A percentile compares a stretch with the other conserved stretches of the same genome.
phyloP scores from a whole-genome alignment of 768 basidiomycete genomes.

The Tricholoma bakamatsutake region DNA sequence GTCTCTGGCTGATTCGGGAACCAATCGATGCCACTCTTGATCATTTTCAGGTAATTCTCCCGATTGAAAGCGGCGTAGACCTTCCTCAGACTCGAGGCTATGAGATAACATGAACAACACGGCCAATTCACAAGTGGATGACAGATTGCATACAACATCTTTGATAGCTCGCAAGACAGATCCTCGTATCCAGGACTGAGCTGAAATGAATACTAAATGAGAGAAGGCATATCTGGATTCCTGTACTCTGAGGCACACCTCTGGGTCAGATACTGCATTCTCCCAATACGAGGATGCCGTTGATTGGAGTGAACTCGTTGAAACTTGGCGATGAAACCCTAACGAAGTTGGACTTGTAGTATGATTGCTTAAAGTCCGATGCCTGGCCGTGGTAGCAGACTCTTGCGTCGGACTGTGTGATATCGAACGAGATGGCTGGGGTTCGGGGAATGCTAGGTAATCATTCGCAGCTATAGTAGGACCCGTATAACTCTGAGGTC shows the following conservation, averaged over 20 bases:
- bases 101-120: slow-evolving; percentile 10
- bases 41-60: slow-evolving; percentile 61
- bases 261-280: slow-evolving; percentile 21
- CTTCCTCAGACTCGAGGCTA: slow-evolving; percentile 61
- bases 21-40: slow-evolving; percentile 79
- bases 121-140: slow-evolving; percentile 3
- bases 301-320: slow-evolving; percentile 20
- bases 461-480: slow-evolving; percentile 19
- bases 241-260: slow-evolving; percentile 21
- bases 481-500: slow-evolving; percentile 31
- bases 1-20: slow-evolving; percentile 64
- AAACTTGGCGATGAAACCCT: slow-evolving; percentile 19
- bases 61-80: slow-evolving; percentile 59
- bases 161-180: slow-evolving; percentile 25
- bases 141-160: slow-evolving; percentile 31
- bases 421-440: slow-evolving; percentile 41
- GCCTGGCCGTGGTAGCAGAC: slow-evolving; percentile 18
- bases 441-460: slow-evolving; percentile 44
- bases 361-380: slow-evolving; percentile 37
- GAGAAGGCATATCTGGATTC: background rate
- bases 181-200: slow-evolving; percentile 13
- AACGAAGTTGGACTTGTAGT: slow-evolving; percentile 19
- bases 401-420: slow-evolving; percentile 28
- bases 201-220: slow-evolving; percentile 1
- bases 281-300: slow-evolving; percentile 33